These are phyloP conservation scores for Aureobasidium sp. DNA, from an alignment of 2,329 filamentous ascomycete genomes.

Conservation along the genomic window DNA sequence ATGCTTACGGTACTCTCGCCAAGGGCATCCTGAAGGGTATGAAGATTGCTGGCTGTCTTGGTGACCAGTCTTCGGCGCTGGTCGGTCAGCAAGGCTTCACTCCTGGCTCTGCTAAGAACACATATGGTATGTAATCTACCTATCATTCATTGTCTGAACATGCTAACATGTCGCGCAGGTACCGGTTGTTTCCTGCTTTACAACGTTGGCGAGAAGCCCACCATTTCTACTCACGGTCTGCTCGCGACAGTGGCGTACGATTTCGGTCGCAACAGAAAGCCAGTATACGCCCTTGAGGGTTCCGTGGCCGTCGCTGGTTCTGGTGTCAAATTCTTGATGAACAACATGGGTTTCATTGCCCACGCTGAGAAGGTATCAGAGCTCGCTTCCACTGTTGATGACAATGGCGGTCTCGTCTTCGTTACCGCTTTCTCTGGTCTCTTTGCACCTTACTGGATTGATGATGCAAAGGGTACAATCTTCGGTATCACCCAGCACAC, in stretches of 20 bases:
- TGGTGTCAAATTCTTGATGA: conserved; percentile 66
- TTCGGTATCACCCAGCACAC: conserved; percentile 77
- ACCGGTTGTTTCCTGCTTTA: conserved; percentile 81
- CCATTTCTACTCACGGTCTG: conserved; percentile 71
- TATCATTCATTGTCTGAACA: neutral
- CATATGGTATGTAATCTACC: conserved; percentile 51
- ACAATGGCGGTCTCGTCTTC: conserved; percentile 73
- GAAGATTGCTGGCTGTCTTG: conserved; percentile 66
- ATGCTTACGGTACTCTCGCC: conserved; percentile 60
- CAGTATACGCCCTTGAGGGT: conserved; percentile 74
- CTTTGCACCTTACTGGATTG: conserved; percentile 86
- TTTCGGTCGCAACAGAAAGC: conserved; percentile 55
- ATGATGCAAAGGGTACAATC: conserved; percentile 76
- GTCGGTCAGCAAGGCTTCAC: conserved; percentile 77
- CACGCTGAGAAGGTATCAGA: conserved; percentile 54
- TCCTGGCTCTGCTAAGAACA: conserved; percentile 76
- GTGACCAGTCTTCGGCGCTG: conserved; percentile 74
- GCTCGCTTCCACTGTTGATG: conserved; percentile 52
- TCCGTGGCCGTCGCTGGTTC: conserved; percentile 77
- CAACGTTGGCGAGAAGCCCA: conserved; percentile 73
- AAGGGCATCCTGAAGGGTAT: conserved; percentile 58
- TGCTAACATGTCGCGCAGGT: neutral
- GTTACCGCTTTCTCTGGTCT: conserved; percentile 83
- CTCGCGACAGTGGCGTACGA: conserved; percentile 80
- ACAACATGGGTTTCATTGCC: conserved; percentile 56